A percentile compares a stretch with the other conserved stretches of the same genome.
Conservation (phyloP, 2,329 filamentous ascomycete genomes). For the Cryoendolithus antarcticus region DNA sequence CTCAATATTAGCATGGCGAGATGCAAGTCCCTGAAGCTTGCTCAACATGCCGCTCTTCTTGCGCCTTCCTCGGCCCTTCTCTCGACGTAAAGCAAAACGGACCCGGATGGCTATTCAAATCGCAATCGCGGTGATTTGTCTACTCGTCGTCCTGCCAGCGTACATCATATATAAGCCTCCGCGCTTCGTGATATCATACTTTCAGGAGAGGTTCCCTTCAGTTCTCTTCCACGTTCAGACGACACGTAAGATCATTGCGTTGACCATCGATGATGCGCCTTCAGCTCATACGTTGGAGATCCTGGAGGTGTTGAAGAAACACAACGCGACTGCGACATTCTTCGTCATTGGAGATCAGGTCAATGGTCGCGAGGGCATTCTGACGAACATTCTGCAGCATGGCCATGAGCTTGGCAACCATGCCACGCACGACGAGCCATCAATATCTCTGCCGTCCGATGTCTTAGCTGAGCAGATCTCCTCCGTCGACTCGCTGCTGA, state of each 20-base stretch:
- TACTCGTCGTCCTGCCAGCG: constrained; percentile 30
- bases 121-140: constrained; percentile 11
- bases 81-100: constrained; percentile 17
- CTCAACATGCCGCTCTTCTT: constrained; percentile 21
- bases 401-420: constrained; percentile 65
- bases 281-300: constrained; percentile 61
- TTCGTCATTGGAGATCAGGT: constrained; percentile 80
- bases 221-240: constrained; percentile 61
- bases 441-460: constrained; percentile 45
- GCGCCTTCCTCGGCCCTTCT: constrained; percentile 22
- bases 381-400: constrained; percentile 40
- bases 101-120: constrained; percentile 20
- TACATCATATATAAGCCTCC: constrained; percentile 78
- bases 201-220: constrained; percentile 61
- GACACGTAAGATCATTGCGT: constrained; percentile 54
- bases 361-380: constrained; percentile 35
- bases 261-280: constrained; percentile 81
- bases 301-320: constrained; percentile 47
- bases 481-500: constrained; percentile 50
- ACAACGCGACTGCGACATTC: constrained; percentile 67
- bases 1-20: too few species aligned
- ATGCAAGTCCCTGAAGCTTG: too few species aligned
- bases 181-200: constrained; percentile 53
- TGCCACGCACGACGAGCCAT: constrained; percentile 77
- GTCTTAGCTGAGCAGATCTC: constrained; percentile 52